A percentile compares a stretch with the other conserved stretches of the same genome.
phyloP scores from a whole-genome alignment of 306 rosid genomes.

The Rosa lucieae region DNA sequence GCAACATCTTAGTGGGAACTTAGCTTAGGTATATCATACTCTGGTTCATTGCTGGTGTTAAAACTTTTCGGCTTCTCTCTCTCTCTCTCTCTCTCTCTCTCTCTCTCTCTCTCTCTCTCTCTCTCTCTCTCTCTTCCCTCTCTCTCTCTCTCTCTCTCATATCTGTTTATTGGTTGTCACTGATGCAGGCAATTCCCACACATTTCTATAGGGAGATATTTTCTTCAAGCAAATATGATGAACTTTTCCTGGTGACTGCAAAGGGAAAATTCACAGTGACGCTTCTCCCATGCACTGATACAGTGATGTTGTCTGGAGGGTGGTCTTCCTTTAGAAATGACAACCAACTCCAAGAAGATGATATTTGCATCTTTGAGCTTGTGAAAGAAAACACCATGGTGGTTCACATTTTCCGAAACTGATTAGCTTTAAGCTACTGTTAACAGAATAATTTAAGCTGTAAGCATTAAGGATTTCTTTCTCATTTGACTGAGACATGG shows the following conservation, averaged over 20 bases:
- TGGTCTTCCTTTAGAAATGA: neutral
- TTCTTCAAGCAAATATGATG: neutral
- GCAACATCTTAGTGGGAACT: no score
- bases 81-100: neutral
- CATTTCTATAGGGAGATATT: neutral
- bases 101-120: neutral
- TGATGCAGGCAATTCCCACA: neutral
- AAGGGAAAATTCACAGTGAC: neutral
- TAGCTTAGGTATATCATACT: no score
- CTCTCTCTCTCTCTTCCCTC: neutral
- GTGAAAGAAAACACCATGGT: neutral
- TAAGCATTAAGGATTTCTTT: neutral
- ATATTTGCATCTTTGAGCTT: neutral
- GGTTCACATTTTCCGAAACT: conserved; percentile 3
- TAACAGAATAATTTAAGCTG: neutral
- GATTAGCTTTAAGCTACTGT: neutral
- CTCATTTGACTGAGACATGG: neutral
- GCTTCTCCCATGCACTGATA: neutral
- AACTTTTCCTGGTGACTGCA: neutral
- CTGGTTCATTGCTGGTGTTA: no score
- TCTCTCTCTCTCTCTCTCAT: neutral
- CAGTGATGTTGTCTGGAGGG: neutral
- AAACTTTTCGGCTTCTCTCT: neutral
- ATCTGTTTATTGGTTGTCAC: neutral
- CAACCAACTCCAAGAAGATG: neutral